Evolutionary conservation across 495 filamentous ascomycete species (phyloP), one percentile per base, ranked within the genome.

Genomic region (Umbilicaria muhlenbergii): DNA sequence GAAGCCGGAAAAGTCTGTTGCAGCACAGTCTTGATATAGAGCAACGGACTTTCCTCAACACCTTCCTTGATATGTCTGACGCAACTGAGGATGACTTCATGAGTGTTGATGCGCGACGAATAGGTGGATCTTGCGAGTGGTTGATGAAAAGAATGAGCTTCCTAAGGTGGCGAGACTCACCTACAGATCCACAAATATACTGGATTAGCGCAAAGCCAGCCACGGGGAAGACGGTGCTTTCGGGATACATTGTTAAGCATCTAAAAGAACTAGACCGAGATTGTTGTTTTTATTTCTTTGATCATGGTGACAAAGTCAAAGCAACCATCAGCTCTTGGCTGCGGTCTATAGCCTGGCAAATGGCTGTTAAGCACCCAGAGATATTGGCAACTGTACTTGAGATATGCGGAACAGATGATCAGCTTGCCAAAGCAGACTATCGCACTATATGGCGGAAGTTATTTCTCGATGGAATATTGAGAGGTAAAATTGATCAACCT

Each of bases 401-500:
- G 19, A 44, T 63, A 31, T 45, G 43, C 13, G 43, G 56, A 19
- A 44, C 55, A 24, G 52, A 47, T 18, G 36, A 52, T 15, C 36
- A 32, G 13, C 46, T 62, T 11, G 45, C 56, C 11, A 43, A 47
- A 28, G 44, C 41, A 10, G 52, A 64, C 42, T 50, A 57, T 16
- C 45, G 50, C 1, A 48, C 46, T 0, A 47, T 69, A 3, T 69
- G 65, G 65, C 53, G 57, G 17, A 64, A 58, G 31, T 24, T 67
- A 0, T 64, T 64, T 39, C 0, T 59, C 6, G 45, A 41, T 10
- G 47, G 48, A 4, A 55, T 67, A 15, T 57, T 65, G n/a, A 39
- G 50, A 32, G 15, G 32, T 10, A 39, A 38, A n/a, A 37, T 50
- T 11, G 16, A 24, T 4, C 38, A 34, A n/a, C 7, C 21, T 15